These are phyloP conservation scores for Penicillium nordicum DNA, from an alignment of 2,329 filamentous ascomycete species.

Conservation along the genomic window DNA sequence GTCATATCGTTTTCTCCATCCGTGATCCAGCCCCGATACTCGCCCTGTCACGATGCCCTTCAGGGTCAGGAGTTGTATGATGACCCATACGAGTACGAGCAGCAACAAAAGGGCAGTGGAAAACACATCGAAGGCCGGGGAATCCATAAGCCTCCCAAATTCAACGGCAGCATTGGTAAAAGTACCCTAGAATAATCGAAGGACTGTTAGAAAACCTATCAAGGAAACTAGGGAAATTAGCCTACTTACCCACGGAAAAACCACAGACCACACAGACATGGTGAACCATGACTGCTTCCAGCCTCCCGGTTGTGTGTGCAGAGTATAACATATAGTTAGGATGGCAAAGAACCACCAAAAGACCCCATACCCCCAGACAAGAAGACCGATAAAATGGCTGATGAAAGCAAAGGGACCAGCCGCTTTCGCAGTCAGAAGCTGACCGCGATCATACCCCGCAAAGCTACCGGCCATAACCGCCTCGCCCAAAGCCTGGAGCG, in stretches of 20 bases:
- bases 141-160: conserved; percentile 40
- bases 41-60: conserved; percentile 30
- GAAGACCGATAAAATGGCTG: conserved; percentile 39
- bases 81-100: conserved; percentile 35
- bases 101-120: conserved; percentile 37
- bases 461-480: conserved; percentile 33
- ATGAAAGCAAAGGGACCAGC: conserved; percentile 30
- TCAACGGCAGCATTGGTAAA: conserved; percentile 41
- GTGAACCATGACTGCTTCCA: conserved; percentile 26
- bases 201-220: neutral
- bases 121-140: conserved; percentile 38
- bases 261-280: conserved; percentile 35
- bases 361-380: conserved; percentile 41
- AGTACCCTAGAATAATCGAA: conserved; percentile 29
- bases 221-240: neutral
- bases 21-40: conserved; percentile 29
- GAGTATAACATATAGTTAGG: conserved; percentile 32
- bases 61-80: conserved; percentile 32
- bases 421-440: conserved; percentile 34
- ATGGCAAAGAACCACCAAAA: conserved; percentile 46
- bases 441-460: conserved; percentile 31
- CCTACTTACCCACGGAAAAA: conserved; percentile 41
- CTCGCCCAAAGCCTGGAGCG: conserved; percentile 38
- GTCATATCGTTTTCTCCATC: conserved; percentile 19
- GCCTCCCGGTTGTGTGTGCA: conserved; percentile 20